Base-by-base conservation (phyloP, 2,329 filamentous ascomycete genomes). In the Verticillium tricorpus region DNA sequence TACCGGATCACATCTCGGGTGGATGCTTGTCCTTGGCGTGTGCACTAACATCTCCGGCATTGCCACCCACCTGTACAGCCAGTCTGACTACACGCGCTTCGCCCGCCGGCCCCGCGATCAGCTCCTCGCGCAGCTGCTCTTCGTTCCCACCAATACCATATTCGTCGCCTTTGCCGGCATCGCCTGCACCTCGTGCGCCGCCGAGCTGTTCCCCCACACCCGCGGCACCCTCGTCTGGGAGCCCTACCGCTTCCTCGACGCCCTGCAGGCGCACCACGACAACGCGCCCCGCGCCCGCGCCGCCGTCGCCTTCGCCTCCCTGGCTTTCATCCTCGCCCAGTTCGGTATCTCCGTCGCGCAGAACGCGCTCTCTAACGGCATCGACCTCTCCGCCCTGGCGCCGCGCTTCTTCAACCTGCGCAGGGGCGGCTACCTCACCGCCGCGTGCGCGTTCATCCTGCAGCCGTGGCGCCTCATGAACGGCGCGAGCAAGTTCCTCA, bases 61-160 rank as follows among this genome's bases (percentile, higher is more conserved):
- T 11, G 67, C 67, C 3, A 69, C 68, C 2, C 67, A 70, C 58
- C 69, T 71, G 64, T 70, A 67, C 65, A 66, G 64, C 14, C 71
- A 72, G 63, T 69, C 68, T 12, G 71, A 73, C 61, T 73, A 70
- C 57, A 71, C 69, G 1, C 65, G 71, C n/a, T 73, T 69, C 60
- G 69, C 70, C 14, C 68, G 70, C 19, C 64, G 63, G 31, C 69
- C 70, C 5, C 66, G 68, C 4, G 70, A 72, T 28, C 70, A 72
- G 56, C 62, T 73, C 1, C 34, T 67, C 2, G 70, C 69, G 6
- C 71, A 72, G 60, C 59, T 69, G 2, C 25, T 71, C 58, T 69
- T 70, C 63, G 68, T 70, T 3, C 70, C 67, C 6, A 37, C 67
- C 1, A 68, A 69, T 34, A 70, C 69, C 31, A 68, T 70, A 32